Evolutionary conservation across 202 grass and related monocot species (phyloP).

Genomic region (Setaria italica): DNA sequence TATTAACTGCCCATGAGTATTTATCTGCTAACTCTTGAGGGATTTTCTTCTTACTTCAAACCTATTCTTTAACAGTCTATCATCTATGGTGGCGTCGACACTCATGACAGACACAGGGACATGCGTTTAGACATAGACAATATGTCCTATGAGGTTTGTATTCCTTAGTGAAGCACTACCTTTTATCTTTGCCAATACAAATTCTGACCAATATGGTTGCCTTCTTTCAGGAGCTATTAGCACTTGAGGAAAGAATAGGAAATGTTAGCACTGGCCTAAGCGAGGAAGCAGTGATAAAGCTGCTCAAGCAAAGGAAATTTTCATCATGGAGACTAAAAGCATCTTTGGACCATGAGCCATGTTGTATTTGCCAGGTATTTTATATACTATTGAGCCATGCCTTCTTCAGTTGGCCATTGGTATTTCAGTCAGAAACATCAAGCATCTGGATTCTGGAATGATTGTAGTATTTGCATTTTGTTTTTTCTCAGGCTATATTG

Average conservation of each 20-base stretch:
- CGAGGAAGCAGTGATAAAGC: slow-evolving; percentile 66
- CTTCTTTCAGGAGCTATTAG: slow-evolving; percentile 77
- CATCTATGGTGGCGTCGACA: slow-evolving; percentile 72
- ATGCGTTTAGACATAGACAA: slow-evolving; percentile 99
- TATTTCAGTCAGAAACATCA: slow-evolving; percentile 9
- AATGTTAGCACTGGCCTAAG: slow-evolving; percentile 84
- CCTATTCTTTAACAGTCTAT: slow-evolving; percentile 67
- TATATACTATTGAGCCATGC: neutral
- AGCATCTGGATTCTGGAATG: neutral
- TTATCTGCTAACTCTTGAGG: slow-evolving; percentile 7
- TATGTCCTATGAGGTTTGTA: slow-evolving; percentile 97
- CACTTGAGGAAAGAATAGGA: slow-evolving; percentile 94
- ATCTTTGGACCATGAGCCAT: slow-evolving; percentile 69
- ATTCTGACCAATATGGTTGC: slow-evolving; percentile 38
- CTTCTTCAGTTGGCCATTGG: neutral
- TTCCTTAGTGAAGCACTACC: neutral
- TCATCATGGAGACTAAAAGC: slow-evolving; percentile 50
- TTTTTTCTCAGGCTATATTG: neutral
- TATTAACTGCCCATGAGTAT: slow-evolving; percentile 10
- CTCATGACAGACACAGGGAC: slow-evolving; percentile 97
- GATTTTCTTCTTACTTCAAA: slow-evolving; percentile 40
- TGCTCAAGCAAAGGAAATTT: slow-evolving; percentile 73
- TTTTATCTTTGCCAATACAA: slow-evolving; percentile 1
- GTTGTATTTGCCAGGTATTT: slow-evolving; percentile 97
- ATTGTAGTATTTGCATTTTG: neutral